Base-by-base conservation (phyloP, 345 rosid species). In the Rhodamnia rubescens region DNA sequence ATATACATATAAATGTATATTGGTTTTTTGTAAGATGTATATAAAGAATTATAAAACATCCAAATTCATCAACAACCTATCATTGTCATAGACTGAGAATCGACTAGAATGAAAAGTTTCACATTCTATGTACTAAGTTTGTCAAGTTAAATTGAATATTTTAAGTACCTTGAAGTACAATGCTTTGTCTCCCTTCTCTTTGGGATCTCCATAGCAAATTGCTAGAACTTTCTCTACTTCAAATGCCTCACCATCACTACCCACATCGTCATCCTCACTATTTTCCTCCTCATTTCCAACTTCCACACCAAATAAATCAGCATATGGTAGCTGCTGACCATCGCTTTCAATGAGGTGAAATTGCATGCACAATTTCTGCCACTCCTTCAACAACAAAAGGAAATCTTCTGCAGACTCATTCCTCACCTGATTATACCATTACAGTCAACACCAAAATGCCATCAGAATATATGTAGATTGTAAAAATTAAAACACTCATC, bases 341-440 rank as follows among this genome's bases (percentile, higher is more conserved):
- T 22, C 53, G 61, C 85, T 52, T 81, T 82, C 56, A 32, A 86
- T 75, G 83, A 95, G 87, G 6, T 90, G 87, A 87, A 93, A 92
- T 86, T 87, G 86, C 6, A 64, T 49, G 81, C 98, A 96, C 20
- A 95, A 80, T 26, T 84, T 89, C 74, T 90, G 89, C 98, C 98
- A 96, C 81, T 93, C 95, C 80, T 90, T 91, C 27, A 94, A 82
- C 87, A 96, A 51, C 10, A 82, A 82, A 12, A 94, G 80, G 84
- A 94, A 96, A 54, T 96, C 91, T 54, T 91, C 96, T 6, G 93
- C 93, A 3, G 94, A 7, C 85, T 90, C 95, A 84, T 94, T 94
- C 81, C 98, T 87, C 21, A 96, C 98, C 98, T 95, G 78, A 86
- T 84, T 80, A 12, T 15, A 6, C n/a, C 44, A 59, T 24, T 44